These are phyloP conservation scores for Balakata baccata DNA, from an alignment of 345 rosid species.

Conservation along the genomic window DNA sequence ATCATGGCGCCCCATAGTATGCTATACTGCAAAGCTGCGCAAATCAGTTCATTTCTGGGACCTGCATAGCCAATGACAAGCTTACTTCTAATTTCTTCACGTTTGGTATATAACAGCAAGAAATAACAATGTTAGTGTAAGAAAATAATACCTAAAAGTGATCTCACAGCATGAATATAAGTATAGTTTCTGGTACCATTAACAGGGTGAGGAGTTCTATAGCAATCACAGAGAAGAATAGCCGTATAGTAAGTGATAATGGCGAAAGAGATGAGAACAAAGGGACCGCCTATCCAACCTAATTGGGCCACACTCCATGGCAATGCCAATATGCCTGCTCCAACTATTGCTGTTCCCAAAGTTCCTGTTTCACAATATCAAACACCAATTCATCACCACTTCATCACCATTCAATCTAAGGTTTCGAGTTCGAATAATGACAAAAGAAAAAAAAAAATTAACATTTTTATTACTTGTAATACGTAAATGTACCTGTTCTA, in stretches of 20 bases:
- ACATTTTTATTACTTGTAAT: too few relatives aligned
- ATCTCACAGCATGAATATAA: conserved; percentile 16
- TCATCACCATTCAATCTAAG: too few relatives aligned
- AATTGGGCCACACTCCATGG: conserved; percentile 30
- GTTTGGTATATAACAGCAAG: too few relatives aligned
- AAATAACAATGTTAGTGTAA: too few relatives aligned
- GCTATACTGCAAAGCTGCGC: conserved; percentile 40
- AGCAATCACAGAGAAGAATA: conserved; percentile 14
- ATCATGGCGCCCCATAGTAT: conserved; percentile 40
- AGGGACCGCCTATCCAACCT: conserved; percentile 21
- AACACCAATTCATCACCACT: too few relatives aligned
- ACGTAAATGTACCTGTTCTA: conserved; percentile 19
- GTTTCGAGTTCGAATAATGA: not conserved
- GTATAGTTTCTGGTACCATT: conserved; percentile 12
- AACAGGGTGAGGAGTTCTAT: conserved; percentile 19
- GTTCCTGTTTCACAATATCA: too few relatives aligned
- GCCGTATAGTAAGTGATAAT: conserved; percentile 14
- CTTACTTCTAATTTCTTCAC: too few relatives aligned
- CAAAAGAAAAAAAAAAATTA: not conserved
- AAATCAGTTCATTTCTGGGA: conserved; percentile 22
- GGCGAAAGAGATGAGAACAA: conserved; percentile 10
- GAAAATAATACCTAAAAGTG: conserved; percentile 13
- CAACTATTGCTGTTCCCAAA: conserved; percentile 24
- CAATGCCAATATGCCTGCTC: conserved; percentile 28
- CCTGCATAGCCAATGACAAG: conserved; percentile 9